A percentile compares a stretch with the other conserved stretches of the same genome.
Evolutionary conservation across 2,329 filamentous ascomycete species (phyloP).

Genomic region (Xylaria sp.): DNA sequence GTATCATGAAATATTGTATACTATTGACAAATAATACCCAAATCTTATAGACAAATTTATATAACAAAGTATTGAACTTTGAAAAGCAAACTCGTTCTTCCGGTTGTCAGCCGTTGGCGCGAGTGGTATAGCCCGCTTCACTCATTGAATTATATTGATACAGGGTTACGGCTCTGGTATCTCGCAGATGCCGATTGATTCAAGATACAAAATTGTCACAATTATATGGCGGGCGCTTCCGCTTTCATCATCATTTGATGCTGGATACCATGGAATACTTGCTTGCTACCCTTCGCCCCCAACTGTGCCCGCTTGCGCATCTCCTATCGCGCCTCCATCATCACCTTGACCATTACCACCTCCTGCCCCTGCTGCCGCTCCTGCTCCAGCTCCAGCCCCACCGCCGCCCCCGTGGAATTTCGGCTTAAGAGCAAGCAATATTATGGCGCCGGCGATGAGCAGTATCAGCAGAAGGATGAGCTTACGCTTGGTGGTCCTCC

Average conservation of each 20-base stretch:
- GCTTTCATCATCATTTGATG: background rate
- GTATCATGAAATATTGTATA: constrained; percentile 12
- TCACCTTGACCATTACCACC: constrained; percentile 6
- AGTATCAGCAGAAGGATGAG: constrained; percentile 89
- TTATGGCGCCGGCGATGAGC: constrained; percentile 86
- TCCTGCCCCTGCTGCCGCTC: constrained; percentile 26
- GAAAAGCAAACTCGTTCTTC: background rate
- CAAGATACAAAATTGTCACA: constrained; percentile 19
- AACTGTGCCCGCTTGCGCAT: constrained; percentile 18
- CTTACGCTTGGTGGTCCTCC: constrained; percentile 88
- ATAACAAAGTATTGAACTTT: constrained; percentile 22
- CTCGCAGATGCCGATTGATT: constrained; percentile 15
- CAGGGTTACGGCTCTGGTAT: constrained; percentile 34
- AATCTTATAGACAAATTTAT: constrained; percentile 17
- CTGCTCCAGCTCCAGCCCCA: constrained; percentile 19
- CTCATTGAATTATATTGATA: constrained; percentile 41
- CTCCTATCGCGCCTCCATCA: constrained; percentile 11
- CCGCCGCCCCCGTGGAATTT: constrained; percentile 58
- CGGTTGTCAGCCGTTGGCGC: constrained; percentile 1
- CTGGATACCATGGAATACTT: background rate
- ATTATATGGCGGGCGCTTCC: background rate
- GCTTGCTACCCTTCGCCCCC: constrained; percentile 25
- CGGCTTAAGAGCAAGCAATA: constrained; percentile 83
- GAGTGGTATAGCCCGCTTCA: constrained; percentile 21
- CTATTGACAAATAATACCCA: constrained; percentile 27